A percentile compares a stretch with the other conserved stretches of the same genome.
Evolutionary conservation across 2,329 filamentous ascomycete species (phyloP).

Genomic region (Cryoendolithus antarcticus): DNA sequence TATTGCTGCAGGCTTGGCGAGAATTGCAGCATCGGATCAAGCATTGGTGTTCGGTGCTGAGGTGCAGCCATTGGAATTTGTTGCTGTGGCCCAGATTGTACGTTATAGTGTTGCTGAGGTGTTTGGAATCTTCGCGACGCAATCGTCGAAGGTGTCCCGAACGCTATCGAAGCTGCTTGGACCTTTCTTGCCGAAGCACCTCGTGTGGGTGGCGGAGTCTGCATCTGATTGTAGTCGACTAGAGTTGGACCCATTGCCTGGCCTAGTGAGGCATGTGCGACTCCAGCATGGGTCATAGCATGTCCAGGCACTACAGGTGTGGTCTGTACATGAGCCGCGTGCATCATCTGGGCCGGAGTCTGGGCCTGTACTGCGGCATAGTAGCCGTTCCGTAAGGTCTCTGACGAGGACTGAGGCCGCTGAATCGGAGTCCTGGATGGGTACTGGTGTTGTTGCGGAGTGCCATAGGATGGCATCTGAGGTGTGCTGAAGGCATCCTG

Average conservation of each 20-base stretch:
- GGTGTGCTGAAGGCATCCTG: slow-evolving; percentile 39
- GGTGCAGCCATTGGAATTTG: background rate
- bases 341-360: slow-evolving; percentile 6
- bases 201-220: slow-evolving; percentile 50
- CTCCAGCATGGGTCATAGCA: slow-evolving; percentile 1
- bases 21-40: slow-evolving; percentile 43
- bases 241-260: too few relatives aligned
- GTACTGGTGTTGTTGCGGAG: slow-evolving; percentile 18
- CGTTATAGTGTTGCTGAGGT: slow-evolving; percentile 12
- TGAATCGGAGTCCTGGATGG: slow-evolving; percentile 17
- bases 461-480: slow-evolving; percentile 30
- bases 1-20: slow-evolving; percentile 46
- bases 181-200: slow-evolving; percentile 40
- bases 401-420: slow-evolving; percentile 13
- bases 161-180: slow-evolving; percentile 27
- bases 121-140: slow-evolving; percentile 18
- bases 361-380: slow-evolving; percentile 15
- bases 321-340: slow-evolving; percentile 5
- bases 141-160: slow-evolving; percentile 28
- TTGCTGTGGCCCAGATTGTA: slow-evolving; percentile 6
- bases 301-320: background rate
- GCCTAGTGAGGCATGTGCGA: slow-evolving; percentile 2
- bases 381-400: slow-evolving; percentile 16
- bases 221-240: slow-evolving; percentile 36
- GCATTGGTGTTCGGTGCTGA: slow-evolving; percentile 25